Evolutionary conservation across 257 asterid species (phyloP).

Genomic region (Solanum peruvianum): DNA sequence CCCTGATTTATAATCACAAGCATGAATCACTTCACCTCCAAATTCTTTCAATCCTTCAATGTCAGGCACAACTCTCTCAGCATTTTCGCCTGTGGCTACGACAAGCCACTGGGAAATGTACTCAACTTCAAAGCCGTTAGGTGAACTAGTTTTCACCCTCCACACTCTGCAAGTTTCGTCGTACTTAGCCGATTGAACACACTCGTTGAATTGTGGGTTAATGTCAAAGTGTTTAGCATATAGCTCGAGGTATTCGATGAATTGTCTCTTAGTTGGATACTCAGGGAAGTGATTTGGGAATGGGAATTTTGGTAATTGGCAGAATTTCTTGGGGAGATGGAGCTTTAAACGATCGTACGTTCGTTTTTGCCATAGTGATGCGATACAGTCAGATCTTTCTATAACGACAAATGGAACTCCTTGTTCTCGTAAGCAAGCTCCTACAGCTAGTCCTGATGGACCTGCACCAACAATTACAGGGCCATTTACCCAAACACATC

Average conservation of each 20-base stretch:
- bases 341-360: slow-evolving; percentile 78
- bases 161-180: slow-evolving; percentile 52
- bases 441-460: slow-evolving; percentile 91
- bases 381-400: slow-evolving; percentile 77
- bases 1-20: slow-evolving; percentile 69
- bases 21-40: slow-evolving; percentile 66
- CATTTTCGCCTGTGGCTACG: slow-evolving; percentile 88
- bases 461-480: slow-evolving; percentile 89
- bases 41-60: slow-evolving; percentile 58
- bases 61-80: slow-evolving; percentile 60
- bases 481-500: slow-evolving; percentile 84
- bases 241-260: slow-evolving; percentile 56
- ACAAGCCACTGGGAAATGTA: slow-evolving; percentile 81
- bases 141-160: slow-evolving; percentile 45
- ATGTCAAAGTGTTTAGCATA: slow-evolving; percentile 47
- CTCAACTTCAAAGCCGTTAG: slow-evolving; percentile 43
- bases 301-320: slow-evolving; percentile 59
- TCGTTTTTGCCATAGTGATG: slow-evolving; percentile 82
- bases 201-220: slow-evolving; percentile 56
- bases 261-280: slow-evolving; percentile 60
- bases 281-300: slow-evolving; percentile 81
- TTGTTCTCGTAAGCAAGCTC: slow-evolving; percentile 61
- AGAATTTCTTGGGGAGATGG: slow-evolving; percentile 73
- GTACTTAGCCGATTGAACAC: slow-evolving; percentile 68
- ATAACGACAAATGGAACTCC: slow-evolving; percentile 62